These are phyloP conservation scores for Stagonosporopsis tanaceti DNA, from an alignment of 2,329 filamentous ascomycete species.

Conservation along the genomic window DNA sequence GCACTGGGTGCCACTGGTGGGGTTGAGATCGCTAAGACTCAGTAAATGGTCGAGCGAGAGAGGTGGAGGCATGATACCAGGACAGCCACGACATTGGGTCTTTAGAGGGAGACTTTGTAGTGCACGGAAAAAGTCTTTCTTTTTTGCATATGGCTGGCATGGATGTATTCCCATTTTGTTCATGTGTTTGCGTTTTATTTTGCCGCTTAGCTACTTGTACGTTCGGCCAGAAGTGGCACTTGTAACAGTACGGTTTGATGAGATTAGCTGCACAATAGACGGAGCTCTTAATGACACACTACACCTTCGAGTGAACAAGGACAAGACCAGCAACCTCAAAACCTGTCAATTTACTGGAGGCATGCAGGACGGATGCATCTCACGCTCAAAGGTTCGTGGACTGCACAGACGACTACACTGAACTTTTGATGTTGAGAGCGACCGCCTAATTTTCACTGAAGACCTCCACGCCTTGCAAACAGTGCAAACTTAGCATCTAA, in stretches of 20 bases:
- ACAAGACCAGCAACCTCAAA: neutral
- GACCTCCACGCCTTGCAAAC: too few species aligned
- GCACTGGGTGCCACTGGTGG: constrained; percentile 74
- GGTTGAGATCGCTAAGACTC: constrained; percentile 47
- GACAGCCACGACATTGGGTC: constrained; percentile 35
- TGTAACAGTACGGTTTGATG: constrained; percentile 44
- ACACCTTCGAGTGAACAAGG: neutral
- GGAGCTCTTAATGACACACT: constrained; percentile 29
- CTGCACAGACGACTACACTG: too few species aligned
- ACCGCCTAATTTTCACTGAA: too few species aligned
- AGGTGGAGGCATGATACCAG: constrained; percentile 36
- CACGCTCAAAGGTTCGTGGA: too few species aligned
- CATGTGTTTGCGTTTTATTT: constrained; percentile 40
- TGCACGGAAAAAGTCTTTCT: constrained; percentile 39
- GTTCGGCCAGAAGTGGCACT: constrained; percentile 30
- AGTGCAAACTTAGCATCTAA: too few species aligned
- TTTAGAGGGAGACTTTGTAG: constrained; percentile 26
- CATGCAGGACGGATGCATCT: too few species aligned
- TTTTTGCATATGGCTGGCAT: constrained; percentile 43
- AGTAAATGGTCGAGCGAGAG: constrained; percentile 22
- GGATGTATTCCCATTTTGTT: constrained; percentile 31
- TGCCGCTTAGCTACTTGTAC: constrained; percentile 38
- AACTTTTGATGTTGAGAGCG: too few species aligned
- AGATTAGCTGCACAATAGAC: constrained; percentile 44
- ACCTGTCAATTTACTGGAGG: too few species aligned